Conservation (phyloP, 108 stramenopile genomes). For the Stephanodiscus minutulus region DNA sequence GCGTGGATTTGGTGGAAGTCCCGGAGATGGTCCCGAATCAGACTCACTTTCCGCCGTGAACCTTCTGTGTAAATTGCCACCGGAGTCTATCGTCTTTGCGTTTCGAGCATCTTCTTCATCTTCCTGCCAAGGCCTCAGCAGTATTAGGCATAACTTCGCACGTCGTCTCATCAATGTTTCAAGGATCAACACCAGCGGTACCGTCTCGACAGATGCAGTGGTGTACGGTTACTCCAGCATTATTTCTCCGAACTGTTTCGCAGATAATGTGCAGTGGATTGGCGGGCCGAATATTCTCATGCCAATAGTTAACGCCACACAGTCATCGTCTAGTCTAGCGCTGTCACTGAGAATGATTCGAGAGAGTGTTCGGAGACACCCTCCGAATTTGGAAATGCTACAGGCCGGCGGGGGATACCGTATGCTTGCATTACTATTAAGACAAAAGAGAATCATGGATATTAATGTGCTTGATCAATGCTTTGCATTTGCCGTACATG, state of each 20-base stretch:
- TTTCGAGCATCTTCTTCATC: slow-evolving; percentile 66
- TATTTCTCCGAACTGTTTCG: slow-evolving; percentile 78
- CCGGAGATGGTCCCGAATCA: slow-evolving; percentile 56
- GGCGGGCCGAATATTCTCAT: slow-evolving; percentile 82
- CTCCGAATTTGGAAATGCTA: slow-evolving; percentile 83
- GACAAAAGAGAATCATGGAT: slow-evolving; percentile 80
- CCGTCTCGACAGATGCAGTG: slow-evolving; percentile 75
- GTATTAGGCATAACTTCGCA: slow-evolving; percentile 48
- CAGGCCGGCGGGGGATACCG: slow-evolving; percentile 84
- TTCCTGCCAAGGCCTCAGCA: neutral
- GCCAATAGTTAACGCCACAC: slow-evolving; percentile 76
- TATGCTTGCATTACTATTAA: slow-evolving; percentile 76
- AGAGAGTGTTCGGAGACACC: slow-evolving; percentile 71
- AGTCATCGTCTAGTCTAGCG: slow-evolving; percentile 64
- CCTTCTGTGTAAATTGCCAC: slow-evolving; percentile 70
- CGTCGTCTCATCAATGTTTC: slow-evolving; percentile 73
- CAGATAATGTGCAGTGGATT: slow-evolving; percentile 86
- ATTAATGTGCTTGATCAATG: slow-evolving; percentile 78
- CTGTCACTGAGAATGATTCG: slow-evolving; percentile 73
- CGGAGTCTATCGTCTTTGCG: slow-evolving; percentile 74
- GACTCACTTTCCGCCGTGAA: slow-evolving; percentile 77
- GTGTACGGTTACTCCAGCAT: slow-evolving; percentile 73
- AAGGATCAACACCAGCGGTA: slow-evolving; percentile 56
- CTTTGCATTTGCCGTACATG: slow-evolving; percentile 85
- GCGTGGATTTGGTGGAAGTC: slow-evolving; percentile 46